Percentiles rank a stretch among this genome's conserved stretches.
These are phyloP conservation scores for Pezicula radicicola DNA, from an alignment of 2,329 filamentous ascomycete species.

Conservation along the genomic window DNA sequence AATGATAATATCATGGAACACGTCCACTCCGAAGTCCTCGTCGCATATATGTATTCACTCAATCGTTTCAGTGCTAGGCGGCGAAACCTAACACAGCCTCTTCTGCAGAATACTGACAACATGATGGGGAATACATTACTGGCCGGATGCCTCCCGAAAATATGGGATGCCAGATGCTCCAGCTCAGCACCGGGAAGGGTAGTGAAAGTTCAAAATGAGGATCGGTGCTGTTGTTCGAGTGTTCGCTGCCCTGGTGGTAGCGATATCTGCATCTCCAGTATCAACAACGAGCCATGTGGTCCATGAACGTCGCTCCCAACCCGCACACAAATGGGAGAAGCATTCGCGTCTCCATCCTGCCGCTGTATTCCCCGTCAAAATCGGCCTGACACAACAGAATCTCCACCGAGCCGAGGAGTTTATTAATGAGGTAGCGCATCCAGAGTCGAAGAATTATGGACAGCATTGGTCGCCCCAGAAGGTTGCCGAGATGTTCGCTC, in stretches of 20 bases:
- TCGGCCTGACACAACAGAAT: slow-evolving; percentile 43
- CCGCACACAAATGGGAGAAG: slow-evolving; percentile 16
- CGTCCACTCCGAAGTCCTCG: neutral
- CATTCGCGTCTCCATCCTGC: slow-evolving; percentile 16
- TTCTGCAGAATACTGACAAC: neutral
- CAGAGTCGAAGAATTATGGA: slow-evolving; percentile 41
- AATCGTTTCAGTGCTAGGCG: neutral
- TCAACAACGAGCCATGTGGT: slow-evolving; percentile 20
- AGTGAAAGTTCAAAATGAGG: slow-evolving; percentile 17
- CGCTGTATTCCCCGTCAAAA: slow-evolving; percentile 24
- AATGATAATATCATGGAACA: neutral
- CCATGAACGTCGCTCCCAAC: slow-evolving; percentile 19
- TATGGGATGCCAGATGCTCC: slow-evolving; percentile 14
- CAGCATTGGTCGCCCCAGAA: slow-evolving; percentile 43
- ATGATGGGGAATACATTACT: slow-evolving; percentile 9
- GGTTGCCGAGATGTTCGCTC: slow-evolving; percentile 40
- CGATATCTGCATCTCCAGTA: slow-evolving; percentile 18
- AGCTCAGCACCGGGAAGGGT: slow-evolving; percentile 16
- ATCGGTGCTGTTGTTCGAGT: slow-evolving; percentile 16
- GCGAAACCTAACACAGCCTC: neutral
- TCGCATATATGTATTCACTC: neutral
- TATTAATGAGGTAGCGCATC: slow-evolving; percentile 41
- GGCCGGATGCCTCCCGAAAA: slow-evolving; percentile 1
- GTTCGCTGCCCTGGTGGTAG: slow-evolving; percentile 25
- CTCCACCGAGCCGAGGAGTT: slow-evolving; percentile 42